These are phyloP conservation scores for Fusarium brachygibbosum DNA, from an alignment of 2,329 filamentous ascomycete genomes.

Conservation along the genomic window DNA sequence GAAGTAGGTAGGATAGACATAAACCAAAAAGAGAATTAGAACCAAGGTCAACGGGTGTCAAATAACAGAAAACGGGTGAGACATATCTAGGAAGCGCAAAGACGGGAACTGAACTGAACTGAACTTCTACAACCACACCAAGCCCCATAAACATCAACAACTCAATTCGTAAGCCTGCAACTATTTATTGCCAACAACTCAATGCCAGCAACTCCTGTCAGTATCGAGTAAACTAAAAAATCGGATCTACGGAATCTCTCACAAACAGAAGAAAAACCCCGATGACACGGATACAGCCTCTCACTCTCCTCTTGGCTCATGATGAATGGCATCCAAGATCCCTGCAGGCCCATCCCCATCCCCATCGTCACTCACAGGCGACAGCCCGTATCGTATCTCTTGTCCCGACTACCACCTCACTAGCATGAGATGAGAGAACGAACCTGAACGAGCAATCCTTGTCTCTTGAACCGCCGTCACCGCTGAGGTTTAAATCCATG, in stretches of 20 bases:
- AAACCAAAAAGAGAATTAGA: background rate
- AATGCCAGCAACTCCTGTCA: background rate
- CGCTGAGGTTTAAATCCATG: slow-evolving; percentile 28
- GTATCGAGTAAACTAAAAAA: background rate
- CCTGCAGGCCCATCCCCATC: slow-evolving; percentile 15
- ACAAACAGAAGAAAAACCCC: background rate
- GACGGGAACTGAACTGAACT: too few species aligned
- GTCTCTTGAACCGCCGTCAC: slow-evolving; percentile 24
- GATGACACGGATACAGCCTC: slow-evolving; percentile 6
- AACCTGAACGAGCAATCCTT: slow-evolving; percentile 28
- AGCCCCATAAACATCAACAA: background rate
- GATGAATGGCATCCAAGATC: slow-evolving; percentile 4
- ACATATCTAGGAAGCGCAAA: background rate
- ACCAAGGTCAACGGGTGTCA: background rate
- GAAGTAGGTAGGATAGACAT: background rate
- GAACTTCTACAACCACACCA: slow-evolving; percentile 11
- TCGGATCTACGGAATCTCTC: background rate
- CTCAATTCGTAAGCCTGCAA: background rate
- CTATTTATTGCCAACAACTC: background rate
- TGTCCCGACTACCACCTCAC: slow-evolving; percentile 39
- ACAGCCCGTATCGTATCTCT: slow-evolving; percentile 42
- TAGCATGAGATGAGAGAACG: slow-evolving; percentile 25
- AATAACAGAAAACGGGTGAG: background rate
- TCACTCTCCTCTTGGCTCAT: slow-evolving; percentile 5
- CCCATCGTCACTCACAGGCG: slow-evolving; percentile 28